Evolutionary conservation across 2,329 filamentous ascomycete species (phyloP).

Genomic region (Penicillium sp.): DNA sequence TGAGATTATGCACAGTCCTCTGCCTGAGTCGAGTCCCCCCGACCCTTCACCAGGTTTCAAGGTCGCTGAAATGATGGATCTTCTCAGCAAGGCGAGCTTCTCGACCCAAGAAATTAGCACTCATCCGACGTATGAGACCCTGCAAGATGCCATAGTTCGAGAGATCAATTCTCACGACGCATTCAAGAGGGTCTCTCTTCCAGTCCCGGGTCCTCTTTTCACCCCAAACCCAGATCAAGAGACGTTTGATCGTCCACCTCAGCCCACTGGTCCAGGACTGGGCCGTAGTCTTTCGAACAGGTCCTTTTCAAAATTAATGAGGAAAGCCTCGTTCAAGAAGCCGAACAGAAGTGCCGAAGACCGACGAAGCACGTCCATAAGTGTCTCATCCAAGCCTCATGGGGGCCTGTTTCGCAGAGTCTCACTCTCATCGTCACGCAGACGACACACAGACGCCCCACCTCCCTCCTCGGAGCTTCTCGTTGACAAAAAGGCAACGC

Average conservation of each 20-base stretch:
- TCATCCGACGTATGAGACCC: constrained; percentile 35
- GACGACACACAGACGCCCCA: constrained; percentile 39
- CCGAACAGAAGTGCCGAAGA: constrained; percentile 23
- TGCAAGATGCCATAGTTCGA: constrained; percentile 40
- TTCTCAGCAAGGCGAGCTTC: constrained; percentile 36
- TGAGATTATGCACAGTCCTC: constrained; percentile 38
- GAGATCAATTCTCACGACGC: constrained; percentile 43
- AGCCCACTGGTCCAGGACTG: constrained; percentile 8
- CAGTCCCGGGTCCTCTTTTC: constrained; percentile 28
- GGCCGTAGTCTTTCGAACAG: constrained; percentile 24
- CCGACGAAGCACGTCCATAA: constrained; percentile 28
- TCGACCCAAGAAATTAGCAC: constrained; percentile 25
- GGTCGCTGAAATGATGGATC: constrained; percentile 37
- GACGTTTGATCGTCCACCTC: constrained; percentile 17
- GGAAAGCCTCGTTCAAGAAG: constrained; percentile 28
- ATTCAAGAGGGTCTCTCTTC: constrained; percentile 31
- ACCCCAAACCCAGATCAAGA: constrained; percentile 26
- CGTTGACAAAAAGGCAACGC: constrained; percentile 14
- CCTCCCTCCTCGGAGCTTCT: constrained; percentile 29
- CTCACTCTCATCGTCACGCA: constrained; percentile 19
- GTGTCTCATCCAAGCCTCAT: constrained; percentile 16
- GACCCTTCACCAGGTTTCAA: constrained; percentile 26
- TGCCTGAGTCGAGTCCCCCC: constrained; percentile 24
- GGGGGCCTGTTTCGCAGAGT: constrained; percentile 16
- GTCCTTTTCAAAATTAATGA: constrained; percentile 27